Evolutionary conservation across 805 yeast species (phyloP), one percentile per base, ranked within the genome.

Genomic region (Candida odintsovae): DNA sequence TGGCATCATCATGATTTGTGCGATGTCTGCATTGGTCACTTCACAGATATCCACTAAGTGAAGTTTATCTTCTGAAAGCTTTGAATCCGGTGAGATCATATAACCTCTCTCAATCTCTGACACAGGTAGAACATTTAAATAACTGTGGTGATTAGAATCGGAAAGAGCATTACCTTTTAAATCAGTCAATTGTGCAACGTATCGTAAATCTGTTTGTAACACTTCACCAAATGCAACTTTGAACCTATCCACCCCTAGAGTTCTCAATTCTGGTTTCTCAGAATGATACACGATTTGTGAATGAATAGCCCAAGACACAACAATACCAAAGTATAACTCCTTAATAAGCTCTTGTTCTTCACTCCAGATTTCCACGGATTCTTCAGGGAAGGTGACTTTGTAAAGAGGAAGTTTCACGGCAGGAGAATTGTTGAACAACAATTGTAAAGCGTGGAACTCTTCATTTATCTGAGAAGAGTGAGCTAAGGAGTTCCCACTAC

Each of bases 401-500:
- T 69, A 70, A 15, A 70, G 48, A 4, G 73, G 73, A 3, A 69
- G 54, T 9, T 42, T 33, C 3, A 51, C 53, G 16, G 16, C 19
- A 0, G 54, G 38, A 12, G 53, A 38, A 18, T 45, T 42, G 3
- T 43, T 44, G 29, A 77, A 54, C 4, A 77, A 58, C 16, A 64
- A 57, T 21, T 61, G 50, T 3, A 78, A 53, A 0, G 77, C 70
- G 0, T 50, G 47, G 1, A 65, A 46, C 13, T 71, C 69, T 23
- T 63, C 58, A 0, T 44, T 41, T 4, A 76, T 48, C 0, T 78
- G 80, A 3, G 82, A 53, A 0, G 96, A 83, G 21, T 76, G 73
- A 2, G 87, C 77, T 49, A 88, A 69, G 1, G 95, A 90, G 61
- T 90, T 90, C 0, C 96, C 97, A 1, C 95, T 84, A 1, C 97